Conservation (phyloP, 345 rosid genomes). For the Eucalyptus microcorys region DNA sequence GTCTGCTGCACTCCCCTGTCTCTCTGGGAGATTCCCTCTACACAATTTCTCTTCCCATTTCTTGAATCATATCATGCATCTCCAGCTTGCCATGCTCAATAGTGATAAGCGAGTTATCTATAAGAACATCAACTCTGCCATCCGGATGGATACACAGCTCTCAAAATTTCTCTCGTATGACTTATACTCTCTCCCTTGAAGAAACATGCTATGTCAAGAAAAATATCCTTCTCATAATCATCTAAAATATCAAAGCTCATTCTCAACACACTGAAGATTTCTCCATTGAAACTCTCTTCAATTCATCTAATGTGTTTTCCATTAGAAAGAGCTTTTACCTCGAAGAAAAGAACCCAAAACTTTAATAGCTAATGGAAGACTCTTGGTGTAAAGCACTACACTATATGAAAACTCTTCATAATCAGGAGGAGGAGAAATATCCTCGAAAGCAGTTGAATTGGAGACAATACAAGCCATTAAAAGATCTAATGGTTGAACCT, state of each 20-base stretch:
- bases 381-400: neutral
- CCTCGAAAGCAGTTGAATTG: neutral
- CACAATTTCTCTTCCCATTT: too few relatives aligned
- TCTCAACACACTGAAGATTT: neutral
- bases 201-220: neutral
- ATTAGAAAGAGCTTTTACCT: neutral
- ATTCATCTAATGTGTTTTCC: neutral
- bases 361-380: constrained; percentile 1
- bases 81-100: too few relatives aligned
- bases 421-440: neutral
- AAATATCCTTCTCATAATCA: neutral
- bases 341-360: neutral
- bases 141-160: too few relatives aligned
- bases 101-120: too few relatives aligned
- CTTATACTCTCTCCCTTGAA: neutral
- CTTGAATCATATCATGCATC: too few relatives aligned
- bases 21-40: too few relatives aligned
- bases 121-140: too few relatives aligned
- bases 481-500: neutral
- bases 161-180: too few relatives aligned
- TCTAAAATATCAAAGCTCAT: neutral
- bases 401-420: neutral
- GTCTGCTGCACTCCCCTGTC: too few relatives aligned
- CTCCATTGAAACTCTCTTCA: neutral
- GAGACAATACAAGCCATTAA: neutral